Evolutionary conservation across 805 yeast species (phyloP).

Genomic region (Ogataea allantospora): DNA sequence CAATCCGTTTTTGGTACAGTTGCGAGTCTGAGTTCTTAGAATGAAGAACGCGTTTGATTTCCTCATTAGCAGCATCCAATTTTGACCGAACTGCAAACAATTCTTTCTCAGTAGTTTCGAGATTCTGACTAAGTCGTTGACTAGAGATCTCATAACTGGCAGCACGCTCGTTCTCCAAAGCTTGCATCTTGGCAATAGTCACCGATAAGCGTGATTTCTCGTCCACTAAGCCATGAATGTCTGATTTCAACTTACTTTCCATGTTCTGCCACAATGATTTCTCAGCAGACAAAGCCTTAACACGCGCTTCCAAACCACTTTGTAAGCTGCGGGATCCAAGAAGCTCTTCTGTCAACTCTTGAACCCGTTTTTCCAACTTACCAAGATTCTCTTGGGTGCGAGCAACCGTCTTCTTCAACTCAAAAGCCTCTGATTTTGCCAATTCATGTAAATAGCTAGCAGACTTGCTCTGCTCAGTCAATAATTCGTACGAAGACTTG

Average conservation of each 20-base stretch:
- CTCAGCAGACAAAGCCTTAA: conserved; percentile 54
- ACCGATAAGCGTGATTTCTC: conserved; percentile 62
- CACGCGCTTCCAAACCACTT: conserved; percentile 43
- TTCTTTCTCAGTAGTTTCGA: conserved; percentile 49
- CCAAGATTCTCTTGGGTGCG: conserved; percentile 42
- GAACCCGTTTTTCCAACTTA: conserved; percentile 49
- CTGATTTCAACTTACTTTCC: conserved; percentile 50
- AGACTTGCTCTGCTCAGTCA: conserved; percentile 49
- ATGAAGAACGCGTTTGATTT: conserved; percentile 49
- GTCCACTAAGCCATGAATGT: conserved; percentile 48
- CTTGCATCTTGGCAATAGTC: conserved; percentile 58
- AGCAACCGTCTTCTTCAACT: conserved; percentile 39
- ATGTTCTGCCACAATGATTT: conserved; percentile 47
- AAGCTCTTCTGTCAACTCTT: conserved; percentile 51
- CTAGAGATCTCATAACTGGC: conserved; percentile 47
- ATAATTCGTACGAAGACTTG: conserved; percentile 51
- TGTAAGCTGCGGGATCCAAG: conserved; percentile 48
- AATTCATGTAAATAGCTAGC: conserved; percentile 40
- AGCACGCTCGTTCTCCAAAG: conserved; percentile 61
- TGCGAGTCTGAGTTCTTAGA: conserved; percentile 56
- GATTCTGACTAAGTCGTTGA: conserved; percentile 45
- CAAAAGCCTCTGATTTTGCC: conserved; percentile 44
- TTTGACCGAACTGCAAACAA: conserved; percentile 43
- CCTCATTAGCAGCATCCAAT: conserved; percentile 47
- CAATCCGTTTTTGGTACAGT: conserved; percentile 60